Conservation (phyloP, 106 monocot genomes). For the Apostasia shenzhenica region DNA sequence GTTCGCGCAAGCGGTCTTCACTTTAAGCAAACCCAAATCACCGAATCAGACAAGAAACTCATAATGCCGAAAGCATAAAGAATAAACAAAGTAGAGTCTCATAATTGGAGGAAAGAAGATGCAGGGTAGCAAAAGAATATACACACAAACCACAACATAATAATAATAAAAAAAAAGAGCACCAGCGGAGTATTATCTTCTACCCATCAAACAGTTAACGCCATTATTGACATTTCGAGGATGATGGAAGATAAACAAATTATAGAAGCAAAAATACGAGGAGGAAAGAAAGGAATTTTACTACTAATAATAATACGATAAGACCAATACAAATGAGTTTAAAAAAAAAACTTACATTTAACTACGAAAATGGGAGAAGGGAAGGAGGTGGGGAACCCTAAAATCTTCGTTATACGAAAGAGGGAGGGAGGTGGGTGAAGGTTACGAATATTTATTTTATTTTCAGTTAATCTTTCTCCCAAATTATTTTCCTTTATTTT, state of each 20-base stretch:
- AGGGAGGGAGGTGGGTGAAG: neutral
- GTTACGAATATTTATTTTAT: neutral
- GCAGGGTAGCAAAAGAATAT: neutral
- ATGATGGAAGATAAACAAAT: neutral
- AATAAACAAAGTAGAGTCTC: neutral
- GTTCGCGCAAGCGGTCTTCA: neutral
- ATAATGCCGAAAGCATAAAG: no score
- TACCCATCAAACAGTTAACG: neutral
- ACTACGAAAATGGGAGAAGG: neutral
- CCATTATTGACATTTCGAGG: neutral
- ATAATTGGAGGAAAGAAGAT: neutral
- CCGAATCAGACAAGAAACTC: neutral
- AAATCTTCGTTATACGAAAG: neutral
- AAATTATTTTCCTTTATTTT: no score
- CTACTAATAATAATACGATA: no score
- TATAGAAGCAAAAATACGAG: neutral
- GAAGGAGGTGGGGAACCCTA: neutral
- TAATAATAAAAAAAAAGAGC: neutral
- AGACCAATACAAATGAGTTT: no score
- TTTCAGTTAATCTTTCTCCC: no score
- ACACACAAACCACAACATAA: neutral
- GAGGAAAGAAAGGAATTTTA: no score
- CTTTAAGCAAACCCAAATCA: neutral
- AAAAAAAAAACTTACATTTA: no score
- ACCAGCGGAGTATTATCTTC: neutral